phyloP scores from a whole-genome alignment of 1,139 yeast genomes.

The Petasospora rhodanensis region DNA sequence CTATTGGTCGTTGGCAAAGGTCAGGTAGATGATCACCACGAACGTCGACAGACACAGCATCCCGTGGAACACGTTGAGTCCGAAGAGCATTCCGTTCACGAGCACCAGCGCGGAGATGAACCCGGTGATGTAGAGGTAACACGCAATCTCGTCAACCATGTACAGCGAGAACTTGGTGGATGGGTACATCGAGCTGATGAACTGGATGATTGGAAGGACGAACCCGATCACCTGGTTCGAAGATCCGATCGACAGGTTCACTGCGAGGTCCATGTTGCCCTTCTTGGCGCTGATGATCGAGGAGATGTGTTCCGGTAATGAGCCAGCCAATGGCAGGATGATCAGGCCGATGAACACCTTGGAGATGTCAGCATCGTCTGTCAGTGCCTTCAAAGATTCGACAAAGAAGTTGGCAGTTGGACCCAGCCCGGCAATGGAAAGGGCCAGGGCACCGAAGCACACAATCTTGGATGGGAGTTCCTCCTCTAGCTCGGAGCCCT shows the following conservation, averaged over 20 bases:
- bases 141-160: constrained; percentile 21
- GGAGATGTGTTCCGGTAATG: constrained; percentile 24
- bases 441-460: constrained; percentile 22
- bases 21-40: constrained; percentile 17
- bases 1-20: constrained; percentile 17
- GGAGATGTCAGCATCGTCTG: constrained; percentile 21
- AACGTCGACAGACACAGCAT: constrained; percentile 17
- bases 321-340: constrained; percentile 24
- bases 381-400: constrained; percentile 38
- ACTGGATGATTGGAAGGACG: constrained; percentile 23
- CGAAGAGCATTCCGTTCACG: constrained; percentile 16
- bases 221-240: constrained; percentile 23
- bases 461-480: constrained; percentile 19
- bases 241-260: constrained; percentile 20
- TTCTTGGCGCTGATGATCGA: constrained; percentile 20
- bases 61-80: constrained; percentile 22
- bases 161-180: constrained; percentile 18
- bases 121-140: constrained; percentile 17
- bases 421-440: constrained; percentile 22
- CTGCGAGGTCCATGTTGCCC: constrained; percentile 21
- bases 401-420: constrained; percentile 40
- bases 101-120: constrained; percentile 16
- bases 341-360: constrained; percentile 23
- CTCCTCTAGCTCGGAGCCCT: constrained; percentile 4
- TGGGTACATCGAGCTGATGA: constrained; percentile 22